Conservation (phyloP, 2,329 filamentous ascomycete genomes). For the Dactylellina drechsleri region DNA sequence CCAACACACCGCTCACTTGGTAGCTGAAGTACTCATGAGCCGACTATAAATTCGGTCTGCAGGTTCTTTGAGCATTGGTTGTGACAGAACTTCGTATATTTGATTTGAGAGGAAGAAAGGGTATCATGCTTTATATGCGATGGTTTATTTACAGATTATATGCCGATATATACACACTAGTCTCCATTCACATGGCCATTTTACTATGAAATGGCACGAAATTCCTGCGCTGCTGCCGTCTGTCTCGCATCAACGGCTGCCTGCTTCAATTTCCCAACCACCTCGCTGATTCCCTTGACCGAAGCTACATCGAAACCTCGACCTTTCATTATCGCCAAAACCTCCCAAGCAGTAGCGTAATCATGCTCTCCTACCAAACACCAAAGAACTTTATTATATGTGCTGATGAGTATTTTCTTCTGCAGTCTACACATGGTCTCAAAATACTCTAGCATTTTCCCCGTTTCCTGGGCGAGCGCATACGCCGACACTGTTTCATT, state of each 20-base stretch:
- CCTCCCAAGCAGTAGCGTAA: conserved; percentile 12
- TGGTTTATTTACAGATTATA: neutral
- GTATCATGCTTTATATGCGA: neutral
- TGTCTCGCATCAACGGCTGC: neutral
- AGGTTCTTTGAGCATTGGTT: too few relatives aligned
- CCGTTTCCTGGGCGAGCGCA: conserved; percentile 11
- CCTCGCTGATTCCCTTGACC: conserved; percentile 15
- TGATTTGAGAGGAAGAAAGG: neutral
- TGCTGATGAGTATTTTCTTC: conserved; percentile 20
- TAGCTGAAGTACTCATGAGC: too few relatives aligned
- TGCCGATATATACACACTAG: conserved; percentile 2
- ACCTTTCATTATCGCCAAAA: conserved; percentile 17
- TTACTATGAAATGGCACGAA: too few relatives aligned
- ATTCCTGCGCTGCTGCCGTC: neutral
- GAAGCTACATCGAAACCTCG: conserved; percentile 14
- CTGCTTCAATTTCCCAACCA: conserved; percentile 20
- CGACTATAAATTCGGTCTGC: too few relatives aligned
- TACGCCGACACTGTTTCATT: conserved; percentile 35
- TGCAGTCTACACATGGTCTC: conserved; percentile 20
- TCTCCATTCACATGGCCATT: too few relatives aligned
- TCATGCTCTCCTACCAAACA: conserved; percentile 24
- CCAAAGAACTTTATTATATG: conserved; percentile 18
- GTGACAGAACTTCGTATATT: too few relatives aligned
- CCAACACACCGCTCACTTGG: neutral
- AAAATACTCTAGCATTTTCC: conserved; percentile 41